Evolutionary conservation across 352 stramenopile genomes (phyloP).

Genomic region (Globisporangium barbulae): DNA sequence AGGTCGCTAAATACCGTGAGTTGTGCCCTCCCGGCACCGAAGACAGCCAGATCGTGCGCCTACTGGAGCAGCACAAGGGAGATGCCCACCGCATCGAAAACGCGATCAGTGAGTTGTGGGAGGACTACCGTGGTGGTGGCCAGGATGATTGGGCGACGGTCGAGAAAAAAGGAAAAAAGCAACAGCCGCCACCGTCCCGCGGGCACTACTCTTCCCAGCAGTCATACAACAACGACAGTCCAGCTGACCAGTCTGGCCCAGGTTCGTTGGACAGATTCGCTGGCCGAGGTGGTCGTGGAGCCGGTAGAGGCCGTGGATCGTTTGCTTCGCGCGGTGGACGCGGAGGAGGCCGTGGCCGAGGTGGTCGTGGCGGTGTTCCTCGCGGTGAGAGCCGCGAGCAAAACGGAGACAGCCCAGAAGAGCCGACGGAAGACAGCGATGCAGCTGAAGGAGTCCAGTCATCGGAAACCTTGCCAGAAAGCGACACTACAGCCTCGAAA

Average conservation of each 20-base stretch:
- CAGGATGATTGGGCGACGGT: slow-evolving; percentile 77
- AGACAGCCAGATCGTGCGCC: slow-evolving; percentile 64
- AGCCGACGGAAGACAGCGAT: slow-evolving; percentile 39
- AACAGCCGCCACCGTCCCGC: slow-evolving; percentile 14
- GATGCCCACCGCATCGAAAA: slow-evolving; percentile 69
- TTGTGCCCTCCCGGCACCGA: slow-evolving; percentile 77
- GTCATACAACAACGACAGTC: slow-evolving; percentile 31
- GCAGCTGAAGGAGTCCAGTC: slow-evolving; percentile 10
- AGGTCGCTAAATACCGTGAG: slow-evolving; percentile 78
- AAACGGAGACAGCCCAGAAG: slow-evolving; percentile 40
- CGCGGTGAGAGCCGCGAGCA: slow-evolving; percentile 23
- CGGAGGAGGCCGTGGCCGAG: slow-evolving; percentile 36
- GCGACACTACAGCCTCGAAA: slow-evolving; percentile 26
- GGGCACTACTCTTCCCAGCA: slow-evolving; percentile 28
- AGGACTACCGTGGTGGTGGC: slow-evolving; percentile 61
- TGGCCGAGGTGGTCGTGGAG: slow-evolving; percentile 31
- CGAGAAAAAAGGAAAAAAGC: slow-evolving; percentile 77
- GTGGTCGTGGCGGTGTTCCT: slow-evolving; percentile 32
- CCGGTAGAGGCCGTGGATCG: slow-evolving; percentile 50
- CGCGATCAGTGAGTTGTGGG: slow-evolving; percentile 82
- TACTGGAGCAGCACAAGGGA: slow-evolving; percentile 73
- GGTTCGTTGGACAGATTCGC: slow-evolving; percentile 33
- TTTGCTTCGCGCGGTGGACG: slow-evolving; percentile 42
- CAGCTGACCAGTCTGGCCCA: slow-evolving; percentile 26
- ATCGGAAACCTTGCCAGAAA: slow-evolving; percentile 5